phyloP scores from a whole-genome alignment of 2,329 filamentous ascomycete species.

The Spiromastix sp. region DNA sequence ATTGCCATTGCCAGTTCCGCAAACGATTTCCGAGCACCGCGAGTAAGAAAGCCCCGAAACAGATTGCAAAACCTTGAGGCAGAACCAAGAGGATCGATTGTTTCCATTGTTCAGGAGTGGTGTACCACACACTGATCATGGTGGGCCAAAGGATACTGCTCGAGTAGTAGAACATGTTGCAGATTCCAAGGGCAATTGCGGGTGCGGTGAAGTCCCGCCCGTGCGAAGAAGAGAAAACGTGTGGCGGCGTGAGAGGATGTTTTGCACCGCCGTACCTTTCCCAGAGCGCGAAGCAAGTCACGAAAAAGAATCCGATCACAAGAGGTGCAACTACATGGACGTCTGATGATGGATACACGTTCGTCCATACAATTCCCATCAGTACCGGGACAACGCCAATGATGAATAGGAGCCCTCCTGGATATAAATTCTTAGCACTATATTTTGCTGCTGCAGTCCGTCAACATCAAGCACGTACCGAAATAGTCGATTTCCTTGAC shows the following conservation, averaged over 20 bases:
- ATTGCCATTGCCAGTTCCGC: conserved; percentile 38
- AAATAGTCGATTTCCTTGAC: conserved; percentile 31
- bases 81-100: conserved; percentile 30
- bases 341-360: conserved; percentile 25
- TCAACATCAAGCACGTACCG: conserved; percentile 19
- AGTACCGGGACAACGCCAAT: conserved; percentile 27
- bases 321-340: conserved; percentile 29
- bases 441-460: too few species aligned
- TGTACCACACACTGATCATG: conserved; percentile 39
- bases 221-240: conserved; percentile 35
- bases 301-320: conserved; percentile 24
- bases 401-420: conserved; percentile 26
- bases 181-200: conserved; percentile 34
- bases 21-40: conserved; percentile 33
- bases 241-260: conserved; percentile 34
- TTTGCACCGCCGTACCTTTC: conserved; percentile 29
- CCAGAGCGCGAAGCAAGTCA: conserved; percentile 30
- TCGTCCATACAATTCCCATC: conserved; percentile 32
- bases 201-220: conserved; percentile 41
- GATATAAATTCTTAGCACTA: too few species aligned
- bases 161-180: conserved; percentile 45
- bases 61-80: conserved; percentile 37
- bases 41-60: conserved; percentile 33
- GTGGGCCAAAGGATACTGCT: conserved; percentile 38
- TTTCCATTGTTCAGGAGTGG: conserved; percentile 24